Evolutionary conservation across 345 rosid species (phyloP), one percentile per base, ranked within the genome.

Genomic region (Microcos paniculata): DNA sequence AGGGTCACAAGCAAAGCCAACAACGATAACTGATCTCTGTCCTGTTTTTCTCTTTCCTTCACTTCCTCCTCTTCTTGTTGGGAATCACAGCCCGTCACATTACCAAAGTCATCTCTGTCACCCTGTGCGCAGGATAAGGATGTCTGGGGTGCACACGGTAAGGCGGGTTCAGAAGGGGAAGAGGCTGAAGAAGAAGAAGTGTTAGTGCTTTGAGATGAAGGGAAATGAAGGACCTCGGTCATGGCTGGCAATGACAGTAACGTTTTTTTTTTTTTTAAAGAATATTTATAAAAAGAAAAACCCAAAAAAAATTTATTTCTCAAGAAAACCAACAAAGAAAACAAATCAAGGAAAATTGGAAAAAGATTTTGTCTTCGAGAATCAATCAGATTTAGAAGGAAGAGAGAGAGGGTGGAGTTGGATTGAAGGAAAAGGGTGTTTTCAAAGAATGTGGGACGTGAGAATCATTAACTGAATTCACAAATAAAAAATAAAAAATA

Each of bases 181-280:
- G 87, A 38, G 2, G 89, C 49, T 21, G 87, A 38, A 4, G 89
- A 55, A 26, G 90, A 75, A 49, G 87, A 38, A 21, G 83, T 23
- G 26, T 83, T 57, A 51, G 81, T 78, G 63, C 68, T 79, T 76
- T 87, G 87, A 58, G 92, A 81, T 53, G 93, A 83, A 76, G 92
- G 88, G 77, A 86, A 88, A 81, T 88, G 93, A 71, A 91, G 93
- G 49, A 91, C 93, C 81, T 91, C 96, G 24, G 93, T 87, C 94
- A 93, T 93, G 88, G 82, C 80, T 79, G 67, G 77, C 80, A 65
- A 62, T 68, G 84, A 75, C 76, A 83, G 79, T 49, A 81, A 62
- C 68, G 42, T 62, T 55, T 62, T 56, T 51, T 74, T 56, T 61
- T 62, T 56, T 51, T 74, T 42, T 62, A n/a, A n/a, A n/a, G 11